Conservation (phyloP, 768 basidiomycete genomes). For the Pilatotrama ljubarskyi region DNA sequence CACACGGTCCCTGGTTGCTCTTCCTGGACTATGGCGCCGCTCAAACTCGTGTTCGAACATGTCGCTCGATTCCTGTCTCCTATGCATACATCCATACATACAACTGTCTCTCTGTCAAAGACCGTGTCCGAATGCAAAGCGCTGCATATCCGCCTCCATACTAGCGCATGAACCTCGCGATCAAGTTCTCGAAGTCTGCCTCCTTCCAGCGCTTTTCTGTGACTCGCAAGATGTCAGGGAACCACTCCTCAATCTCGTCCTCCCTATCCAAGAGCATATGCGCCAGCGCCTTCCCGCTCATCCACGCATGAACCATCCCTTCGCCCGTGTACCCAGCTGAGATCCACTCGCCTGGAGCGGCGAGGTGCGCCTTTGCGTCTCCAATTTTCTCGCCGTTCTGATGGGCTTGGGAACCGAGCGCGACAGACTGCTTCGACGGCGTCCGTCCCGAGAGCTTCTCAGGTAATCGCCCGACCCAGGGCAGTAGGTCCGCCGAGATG, state of each 20-base stretch:
- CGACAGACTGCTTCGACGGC: too few species aligned
- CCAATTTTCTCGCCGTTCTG: not conserved
- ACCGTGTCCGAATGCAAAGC: not conserved
- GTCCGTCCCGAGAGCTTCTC: conserved; percentile 45
- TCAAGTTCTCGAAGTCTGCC: conserved; percentile 39
- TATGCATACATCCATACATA: too few species aligned
- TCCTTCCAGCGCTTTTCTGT: conserved; percentile 50
- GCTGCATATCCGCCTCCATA: not conserved
- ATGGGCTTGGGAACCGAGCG: conserved; percentile 16
- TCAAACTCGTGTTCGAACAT: too few species aligned
- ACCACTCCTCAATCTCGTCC: conserved; percentile 39
- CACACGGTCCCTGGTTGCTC: too few species aligned
- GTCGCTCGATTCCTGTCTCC: too few species aligned
- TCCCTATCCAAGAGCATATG: conserved; percentile 53
- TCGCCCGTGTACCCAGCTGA: conserved; percentile 71
- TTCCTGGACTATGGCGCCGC: too few species aligned
- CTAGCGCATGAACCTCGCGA: conserved; percentile 21
- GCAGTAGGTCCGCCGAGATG: conserved; percentile 57
- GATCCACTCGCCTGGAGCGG: conserved; percentile 66
- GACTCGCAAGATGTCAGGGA: conserved; percentile 52
- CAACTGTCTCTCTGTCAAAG: too few species aligned
- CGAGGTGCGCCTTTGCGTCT: conserved; percentile 11
- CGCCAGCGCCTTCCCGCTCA: conserved; percentile 58
- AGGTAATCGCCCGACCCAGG: conserved; percentile 73
- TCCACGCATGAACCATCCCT: conserved; percentile 73